Evolutionary conservation across 2,329 filamentous ascomycete genomes (phyloP).

Genomic region (Camptophora hylomeconis): DNA sequence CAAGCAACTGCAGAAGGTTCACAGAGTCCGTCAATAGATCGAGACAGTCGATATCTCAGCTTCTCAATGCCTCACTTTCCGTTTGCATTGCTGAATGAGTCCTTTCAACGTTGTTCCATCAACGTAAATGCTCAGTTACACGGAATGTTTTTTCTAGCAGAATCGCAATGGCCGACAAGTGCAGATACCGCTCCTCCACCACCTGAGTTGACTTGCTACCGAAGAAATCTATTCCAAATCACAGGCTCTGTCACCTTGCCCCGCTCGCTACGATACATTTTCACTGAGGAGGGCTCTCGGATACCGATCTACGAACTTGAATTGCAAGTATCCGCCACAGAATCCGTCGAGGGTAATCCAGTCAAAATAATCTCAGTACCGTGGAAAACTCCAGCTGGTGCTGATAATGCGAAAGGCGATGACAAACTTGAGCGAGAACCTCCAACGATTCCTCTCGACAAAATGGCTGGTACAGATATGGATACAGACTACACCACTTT

Average conservation of each 20-base stretch:
- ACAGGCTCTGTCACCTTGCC: slow-evolving; percentile 78
- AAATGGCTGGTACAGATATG: slow-evolving; percentile 51
- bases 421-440: slow-evolving; percentile 74
- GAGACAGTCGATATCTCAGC: slow-evolving; percentile 58
- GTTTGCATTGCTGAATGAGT: slow-evolving; percentile 48
- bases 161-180: slow-evolving; percentile 48
- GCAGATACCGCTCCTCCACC: slow-evolving; percentile 38
- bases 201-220: slow-evolving; percentile 87
- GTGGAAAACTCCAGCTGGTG: slow-evolving; percentile 86
- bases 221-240: slow-evolving; percentile 90
- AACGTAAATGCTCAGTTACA: slow-evolving; percentile 50
- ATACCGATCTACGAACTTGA: slow-evolving; percentile 74
- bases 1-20: slow-evolving; percentile 30
- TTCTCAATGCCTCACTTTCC: slow-evolving; percentile 54
- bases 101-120: slow-evolving; percentile 41
- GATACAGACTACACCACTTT: slow-evolving; percentile 81
- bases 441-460: slow-evolving; percentile 61
- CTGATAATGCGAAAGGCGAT: slow-evolving; percentile 39
- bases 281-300: slow-evolving; percentile 73
- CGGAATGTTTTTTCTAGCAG: slow-evolving; percentile 57
- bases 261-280: slow-evolving; percentile 61
- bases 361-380: slow-evolving; percentile 94
- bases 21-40: slow-evolving; percentile 47
- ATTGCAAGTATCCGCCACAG: slow-evolving; percentile 78
- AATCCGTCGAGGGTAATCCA: slow-evolving; percentile 83